phyloP scores from a whole-genome alignment of 306 rosid species.

The Quercus rubra region DNA sequence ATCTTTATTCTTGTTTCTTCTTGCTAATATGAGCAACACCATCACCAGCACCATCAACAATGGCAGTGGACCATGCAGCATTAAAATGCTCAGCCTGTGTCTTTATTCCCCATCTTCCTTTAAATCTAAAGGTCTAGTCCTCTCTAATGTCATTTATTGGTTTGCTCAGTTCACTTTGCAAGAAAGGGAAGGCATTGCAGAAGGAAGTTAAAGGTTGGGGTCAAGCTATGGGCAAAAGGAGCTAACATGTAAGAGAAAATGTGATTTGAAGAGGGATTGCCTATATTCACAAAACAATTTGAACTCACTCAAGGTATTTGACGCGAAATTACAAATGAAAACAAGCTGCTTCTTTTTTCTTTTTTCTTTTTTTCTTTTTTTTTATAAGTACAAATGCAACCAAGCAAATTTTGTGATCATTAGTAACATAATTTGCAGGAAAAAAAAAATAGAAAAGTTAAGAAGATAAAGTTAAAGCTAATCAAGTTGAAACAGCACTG shows the following conservation, averaged over 20 bases:
- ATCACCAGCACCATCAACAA: neutral
- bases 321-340: neutral
- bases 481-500: neutral
- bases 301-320: neutral
- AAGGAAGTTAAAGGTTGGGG: neutral
- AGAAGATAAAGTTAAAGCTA: neutral
- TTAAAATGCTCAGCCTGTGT: neutral
- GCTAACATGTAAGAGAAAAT: neutral
- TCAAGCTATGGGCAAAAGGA: neutral
- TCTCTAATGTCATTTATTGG: neutral
- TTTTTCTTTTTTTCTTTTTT: accelerated
- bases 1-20: neutral
- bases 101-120: no score
- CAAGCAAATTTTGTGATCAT: neutral
- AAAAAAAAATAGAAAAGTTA: neutral
- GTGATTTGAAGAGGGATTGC: neutral
- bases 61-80: neutral
- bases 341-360: no score
- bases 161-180: neutral
- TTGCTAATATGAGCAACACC: neutral
- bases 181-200: neutral
- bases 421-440: neutral
- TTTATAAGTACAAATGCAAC: neutral
- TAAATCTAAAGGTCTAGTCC: no score
- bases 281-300: neutral